Conservation (phyloP, 306 rosid genomes). For the Arachis hypogaea region DNA sequence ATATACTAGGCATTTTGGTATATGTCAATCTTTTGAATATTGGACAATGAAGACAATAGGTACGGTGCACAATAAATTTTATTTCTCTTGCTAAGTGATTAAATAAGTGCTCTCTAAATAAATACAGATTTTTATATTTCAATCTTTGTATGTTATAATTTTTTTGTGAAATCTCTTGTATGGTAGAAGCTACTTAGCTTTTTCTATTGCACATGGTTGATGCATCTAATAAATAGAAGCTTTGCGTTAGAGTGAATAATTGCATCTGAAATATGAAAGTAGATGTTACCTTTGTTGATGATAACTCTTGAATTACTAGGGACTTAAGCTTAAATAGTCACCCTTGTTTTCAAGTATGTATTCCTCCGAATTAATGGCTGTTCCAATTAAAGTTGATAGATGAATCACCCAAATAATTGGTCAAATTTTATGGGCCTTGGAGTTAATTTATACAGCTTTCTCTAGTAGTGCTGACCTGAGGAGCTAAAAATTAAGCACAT, state of each 20-base stretch:
- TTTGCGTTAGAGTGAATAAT: slow-evolving; percentile 5
- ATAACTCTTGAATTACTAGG: not conserved
- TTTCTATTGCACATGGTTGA: slow-evolving; percentile 22
- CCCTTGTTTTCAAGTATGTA: slow-evolving; percentile 1
- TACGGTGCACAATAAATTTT: no score
- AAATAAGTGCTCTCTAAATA: no score
- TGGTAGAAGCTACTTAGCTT: slow-evolving; percentile 12
- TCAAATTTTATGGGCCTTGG: slow-evolving; percentile 14
- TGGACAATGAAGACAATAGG: no score
- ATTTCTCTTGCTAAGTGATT: no score
- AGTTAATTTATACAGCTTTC: slow-evolving; percentile 3
- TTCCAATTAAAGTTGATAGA: not conserved
- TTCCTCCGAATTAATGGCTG: slow-evolving; percentile 21
- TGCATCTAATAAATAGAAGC: slow-evolving; percentile 8
- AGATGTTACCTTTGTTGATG: not conserved
- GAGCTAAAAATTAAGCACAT: not conserved
- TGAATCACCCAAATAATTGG: not conserved
- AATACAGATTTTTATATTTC: no score
- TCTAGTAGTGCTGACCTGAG: not conserved
- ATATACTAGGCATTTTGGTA: no score
- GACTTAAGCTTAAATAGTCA: not conserved
- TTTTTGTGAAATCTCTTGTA: not conserved
- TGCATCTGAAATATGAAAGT: not conserved
- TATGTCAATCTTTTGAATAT: no score
- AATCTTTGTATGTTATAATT: no score